These are phyloP conservation scores for Straminergon stramineum DNA, from an alignment of 225 moss, liverwort and hornwort species.

Conservation along the genomic window DNA sequence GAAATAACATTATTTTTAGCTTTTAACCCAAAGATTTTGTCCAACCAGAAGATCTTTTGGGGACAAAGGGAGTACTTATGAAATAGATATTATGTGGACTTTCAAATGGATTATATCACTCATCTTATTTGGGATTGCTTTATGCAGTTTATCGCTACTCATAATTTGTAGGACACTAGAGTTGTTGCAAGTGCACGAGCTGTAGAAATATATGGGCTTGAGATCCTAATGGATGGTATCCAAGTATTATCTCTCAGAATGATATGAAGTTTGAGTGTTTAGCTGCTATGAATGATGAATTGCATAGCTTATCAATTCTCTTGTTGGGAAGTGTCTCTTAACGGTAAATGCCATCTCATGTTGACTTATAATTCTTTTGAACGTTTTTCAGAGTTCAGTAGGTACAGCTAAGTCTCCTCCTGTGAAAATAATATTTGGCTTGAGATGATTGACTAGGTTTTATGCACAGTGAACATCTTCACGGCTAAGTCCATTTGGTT, in stretches of 20 bases:
- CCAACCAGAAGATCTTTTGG: background rate
- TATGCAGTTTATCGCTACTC: slow-evolving; percentile 71
- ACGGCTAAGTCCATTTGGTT: background rate
- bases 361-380: background rate
- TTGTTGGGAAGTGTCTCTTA: background rate
- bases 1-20: background rate
- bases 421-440: background rate
- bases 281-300: background rate
- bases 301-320: background rate
- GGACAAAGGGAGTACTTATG: background rate
- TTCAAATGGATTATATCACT: background rate
- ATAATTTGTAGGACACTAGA: slow-evolving; percentile 70
- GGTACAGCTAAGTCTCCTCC: background rate
- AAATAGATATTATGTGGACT: background rate
- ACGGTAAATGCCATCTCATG: background rate
- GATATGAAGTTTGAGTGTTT: background rate
- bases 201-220: slow-evolving; percentile 88
- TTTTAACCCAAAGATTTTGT: background rate
- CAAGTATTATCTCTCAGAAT: slow-evolving; percentile 28
- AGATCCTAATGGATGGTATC: slow-evolving; percentile 84
- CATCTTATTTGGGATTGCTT: background rate
- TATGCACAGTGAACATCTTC: background rate
- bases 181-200: slow-evolving; percentile 93
- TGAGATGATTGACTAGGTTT: background rate
- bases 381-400: background rate